Base-by-base conservation (phyloP, 1,139 yeast genomes). In the Yamadazyma taylorii region DNA sequence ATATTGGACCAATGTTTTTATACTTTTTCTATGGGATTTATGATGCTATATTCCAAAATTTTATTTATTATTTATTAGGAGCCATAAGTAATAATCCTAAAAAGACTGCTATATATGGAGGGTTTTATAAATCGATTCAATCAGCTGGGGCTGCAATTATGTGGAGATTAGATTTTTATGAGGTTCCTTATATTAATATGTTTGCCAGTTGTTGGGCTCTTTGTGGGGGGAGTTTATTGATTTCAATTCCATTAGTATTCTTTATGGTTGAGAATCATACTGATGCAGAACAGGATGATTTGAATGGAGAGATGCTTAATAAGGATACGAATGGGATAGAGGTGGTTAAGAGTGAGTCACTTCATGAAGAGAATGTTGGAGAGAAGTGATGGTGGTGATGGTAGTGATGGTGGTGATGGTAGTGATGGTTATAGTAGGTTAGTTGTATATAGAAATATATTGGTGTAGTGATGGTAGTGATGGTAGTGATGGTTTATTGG, bases 141-240 rank as follows among this genome's bases (percentile, higher is more conserved):
- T 73, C 80, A 14, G 83, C 82, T 11, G 83, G 81, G 52, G 79
- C 81, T 13, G 85, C 82, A 15, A 64, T 79, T 41, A 73, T 71
- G 9, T 79, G 84, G 84, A 37, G 47, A 34, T 60, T 79, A 44
- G 84, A 79, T 52, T 74, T 78, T 16, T 48, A 63, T 34, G 57
- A 55, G 5, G 50, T 50, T 12, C 60, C 77, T 7, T 79, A 64
- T 56, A 65, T 67, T 48, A 53, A 56, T 36, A 56, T 78, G 61
- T 78, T 77, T 51, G 79, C 66, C 11, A 63, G 78, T 19, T 68
- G 78, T 14, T 79, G 85, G 85, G 84, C 66, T 9, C 59, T 79
- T 48, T 60, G 69, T 30, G 64, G 60, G 30, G 82, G 73, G 10
- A 66, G 81, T 16, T 59, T 79, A 42, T 15, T 75, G 7, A 43